A percentile compares a stretch with the other conserved stretches of the same genome.
These are phyloP conservation scores for Leccinum sublutescens DNA, from an alignment of 768 basidiomycete species.

Conservation along the genomic window DNA sequence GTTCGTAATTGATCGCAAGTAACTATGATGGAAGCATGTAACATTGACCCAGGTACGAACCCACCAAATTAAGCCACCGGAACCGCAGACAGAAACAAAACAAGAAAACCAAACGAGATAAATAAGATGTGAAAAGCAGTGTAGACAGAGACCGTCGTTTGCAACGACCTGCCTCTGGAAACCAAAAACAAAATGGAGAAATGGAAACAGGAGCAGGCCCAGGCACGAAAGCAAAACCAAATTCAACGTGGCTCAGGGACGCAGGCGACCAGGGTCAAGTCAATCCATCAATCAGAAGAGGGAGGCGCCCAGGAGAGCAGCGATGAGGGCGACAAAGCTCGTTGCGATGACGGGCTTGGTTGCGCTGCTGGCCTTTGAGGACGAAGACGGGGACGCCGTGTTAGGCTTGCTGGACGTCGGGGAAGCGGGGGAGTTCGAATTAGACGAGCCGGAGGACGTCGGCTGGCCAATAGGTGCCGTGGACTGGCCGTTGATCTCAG, in stretches of 20 bases:
- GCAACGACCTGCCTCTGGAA: not conserved
- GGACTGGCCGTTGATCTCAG: constrained; percentile 60
- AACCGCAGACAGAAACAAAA: not conserved
- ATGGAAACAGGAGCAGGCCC: not conserved
- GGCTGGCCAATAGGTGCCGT: constrained; percentile 54
- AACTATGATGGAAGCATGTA: not conserved
- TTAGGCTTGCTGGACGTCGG: not conserved
- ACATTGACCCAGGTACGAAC: not conserved
- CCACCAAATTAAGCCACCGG: not conserved
- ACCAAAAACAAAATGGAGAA: not conserved
- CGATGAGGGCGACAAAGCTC: constrained; percentile 21
- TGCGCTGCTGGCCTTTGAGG: constrained; percentile 17
- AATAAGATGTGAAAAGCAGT: not conserved
- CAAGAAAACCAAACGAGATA: not conserved
- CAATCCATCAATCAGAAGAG: constrained; percentile 16
- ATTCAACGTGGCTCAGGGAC: not conserved
- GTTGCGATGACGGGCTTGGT: constrained; percentile 25
- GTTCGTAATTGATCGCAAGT: not conserved
- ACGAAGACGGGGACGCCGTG: not conserved
- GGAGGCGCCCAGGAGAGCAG: constrained; percentile 22
- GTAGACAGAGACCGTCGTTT: not conserved
- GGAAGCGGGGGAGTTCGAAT: not conserved
- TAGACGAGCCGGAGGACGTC: constrained; percentile 18
- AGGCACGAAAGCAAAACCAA: not conserved
- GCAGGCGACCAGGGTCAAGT: not conserved